Evolutionary conservation across 2,329 filamentous ascomycete genomes (phyloP).

Genomic region (Endothia cerciana): DNA sequence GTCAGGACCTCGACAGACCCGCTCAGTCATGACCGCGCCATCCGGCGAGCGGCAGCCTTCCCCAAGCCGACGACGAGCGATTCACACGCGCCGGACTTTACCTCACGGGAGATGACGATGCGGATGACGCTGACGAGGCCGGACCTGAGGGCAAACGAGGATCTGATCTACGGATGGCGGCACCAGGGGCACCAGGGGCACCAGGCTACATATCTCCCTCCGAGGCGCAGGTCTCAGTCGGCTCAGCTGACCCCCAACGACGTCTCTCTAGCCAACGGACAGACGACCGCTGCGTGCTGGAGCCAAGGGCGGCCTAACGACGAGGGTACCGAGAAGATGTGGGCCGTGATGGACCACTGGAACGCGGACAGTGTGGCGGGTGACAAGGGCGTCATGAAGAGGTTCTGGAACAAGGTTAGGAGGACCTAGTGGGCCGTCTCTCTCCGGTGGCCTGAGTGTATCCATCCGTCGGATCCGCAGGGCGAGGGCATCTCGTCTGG

Average conservation of each 20-base stretch:
- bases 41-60: neutral
- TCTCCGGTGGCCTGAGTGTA: conserved; percentile 23
- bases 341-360: conserved; percentile 59
- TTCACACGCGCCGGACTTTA: conserved; percentile 32
- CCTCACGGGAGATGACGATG: conserved; percentile 87
- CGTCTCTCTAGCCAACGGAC: conserved; percentile 38
- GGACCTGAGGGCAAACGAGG: conserved; percentile 78
- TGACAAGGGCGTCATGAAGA: conserved; percentile 62
- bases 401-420: conserved; percentile 66
- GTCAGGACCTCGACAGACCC: conserved; percentile 36
- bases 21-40: conserved; percentile 28
- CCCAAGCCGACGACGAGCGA: conserved; percentile 39
- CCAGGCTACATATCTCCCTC: conserved; percentile 35
- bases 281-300: conserved; percentile 37
- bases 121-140: conserved; percentile 93
- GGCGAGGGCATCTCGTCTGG: neutral
- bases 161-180: conserved; percentile 73
- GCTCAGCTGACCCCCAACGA: conserved; percentile 13
- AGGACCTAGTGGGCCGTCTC: conserved; percentile 39
- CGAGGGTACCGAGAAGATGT: conserved; percentile 58
- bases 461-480: neutral
- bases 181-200: conserved; percentile 31
- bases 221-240: conserved; percentile 55
- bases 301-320: conserved; percentile 46
- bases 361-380: conserved; percentile 43